phyloP scores from a whole-genome alignment of 2,329 filamentous ascomycete species.

The Monosporascus sp. region DNA sequence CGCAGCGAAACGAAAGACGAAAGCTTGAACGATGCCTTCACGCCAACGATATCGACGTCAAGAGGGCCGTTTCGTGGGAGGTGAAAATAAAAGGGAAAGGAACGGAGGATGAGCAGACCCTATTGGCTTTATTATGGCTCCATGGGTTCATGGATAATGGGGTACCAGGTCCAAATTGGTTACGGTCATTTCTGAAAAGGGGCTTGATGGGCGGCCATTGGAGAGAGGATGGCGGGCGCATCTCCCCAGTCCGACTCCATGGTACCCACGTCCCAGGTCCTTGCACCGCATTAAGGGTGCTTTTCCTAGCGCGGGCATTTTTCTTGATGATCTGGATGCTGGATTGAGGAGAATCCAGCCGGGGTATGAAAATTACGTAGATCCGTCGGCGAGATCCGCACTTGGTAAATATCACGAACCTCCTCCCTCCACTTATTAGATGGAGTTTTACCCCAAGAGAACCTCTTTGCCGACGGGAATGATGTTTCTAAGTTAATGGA shows the following conservation, averaged over 20 bases:
- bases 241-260: not conserved
- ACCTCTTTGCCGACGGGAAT: too few species aligned
- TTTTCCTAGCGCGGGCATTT: not conserved
- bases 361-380: not conserved
- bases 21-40: conserved; percentile 41
- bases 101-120: conserved; percentile 30
- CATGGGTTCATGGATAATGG: conserved; percentile 20
- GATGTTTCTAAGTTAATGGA: too few species aligned
- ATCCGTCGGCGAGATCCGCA: not conserved
- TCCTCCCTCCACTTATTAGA: too few species aligned
- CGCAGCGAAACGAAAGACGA: conserved; percentile 44
- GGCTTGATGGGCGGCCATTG: not conserved
- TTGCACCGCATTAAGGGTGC: not conserved
- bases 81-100: conserved; percentile 31
- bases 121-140: conserved; percentile 36
- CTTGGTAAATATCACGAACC: not conserved
- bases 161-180: conserved; percentile 18
- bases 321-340: not conserved
- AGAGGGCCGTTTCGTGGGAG: conserved; percentile 39
- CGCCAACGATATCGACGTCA: conserved; percentile 49
- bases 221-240: not conserved
- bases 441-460: too few species aligned
- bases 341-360: not conserved
- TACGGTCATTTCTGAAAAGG: not conserved
- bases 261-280: not conserved